Base-by-base conservation (phyloP, 805 yeast genomes). In the Cyberlindnera galapagoensis region DNA sequence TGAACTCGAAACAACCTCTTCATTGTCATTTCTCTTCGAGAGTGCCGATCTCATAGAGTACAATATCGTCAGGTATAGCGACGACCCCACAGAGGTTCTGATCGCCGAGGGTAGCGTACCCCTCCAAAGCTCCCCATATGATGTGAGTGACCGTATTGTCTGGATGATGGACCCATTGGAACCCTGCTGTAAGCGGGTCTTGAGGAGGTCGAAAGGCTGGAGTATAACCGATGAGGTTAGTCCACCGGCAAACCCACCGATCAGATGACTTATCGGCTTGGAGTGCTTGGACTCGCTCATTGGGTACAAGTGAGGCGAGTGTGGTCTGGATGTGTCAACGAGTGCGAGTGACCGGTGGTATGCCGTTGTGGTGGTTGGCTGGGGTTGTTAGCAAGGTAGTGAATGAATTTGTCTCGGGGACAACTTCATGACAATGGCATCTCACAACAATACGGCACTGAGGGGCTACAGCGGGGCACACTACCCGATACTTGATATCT, bases 31-130 rank as follows among this genome's bases (percentile, higher is more conserved):
- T 11, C 45, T 28, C 21, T 51, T 51, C 5, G 80, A 70, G 27
- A 77, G 44, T 27, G 65, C 54, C 2, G 67, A 62, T 37, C 97
- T 64, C 34, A 77, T 61, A 5, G 67, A 44, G 38, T 86, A 81
- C 34, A 92, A 60, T 11, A 80, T 67, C 0, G 95, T 71, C 33
- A 92, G 66, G 49, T 92, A 92, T 21, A 92, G 58, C 0, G 92
- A 95, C 26, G 94, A 81, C 0, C 98, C 98, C 9, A 85, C 64
- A 1, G 96, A 85, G 0, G 96, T 90, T 38, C 98, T 67, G 17
- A 90, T 47, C 0, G 94, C 87, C 14, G 95, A 84, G 0, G 98
- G 96, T 23, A 87, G 48, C 0, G 95, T 90, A 0, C 98, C 98
- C 34, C 95, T 69, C 98, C 98, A 92, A 24, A 88, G 63, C 31